Evolutionary conservation across 2,329 filamentous ascomycete genomes (phyloP).

Genomic region (Penicillium freii): DNA sequence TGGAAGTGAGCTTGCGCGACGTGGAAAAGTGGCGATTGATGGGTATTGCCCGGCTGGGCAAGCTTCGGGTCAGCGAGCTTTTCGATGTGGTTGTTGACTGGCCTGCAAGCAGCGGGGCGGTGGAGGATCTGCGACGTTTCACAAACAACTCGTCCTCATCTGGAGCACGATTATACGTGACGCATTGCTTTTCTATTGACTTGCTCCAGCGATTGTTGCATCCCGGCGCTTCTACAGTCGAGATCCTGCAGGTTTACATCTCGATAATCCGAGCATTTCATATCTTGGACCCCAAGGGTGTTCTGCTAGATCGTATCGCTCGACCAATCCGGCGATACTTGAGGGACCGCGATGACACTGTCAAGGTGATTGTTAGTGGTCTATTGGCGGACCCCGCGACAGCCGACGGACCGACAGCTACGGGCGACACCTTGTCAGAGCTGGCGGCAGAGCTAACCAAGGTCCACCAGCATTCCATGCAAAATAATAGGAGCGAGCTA

Average conservation of each 20-base stretch:
- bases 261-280: constrained; percentile 65
- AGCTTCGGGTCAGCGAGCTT: constrained; percentile 55
- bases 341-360: constrained; percentile 63
- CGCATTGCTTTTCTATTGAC: constrained; percentile 53
- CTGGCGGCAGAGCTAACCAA: constrained; percentile 54
- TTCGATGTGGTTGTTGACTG: constrained; percentile 64
- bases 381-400: constrained; percentile 57
- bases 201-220: constrained; percentile 58
- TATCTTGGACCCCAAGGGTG: constrained; percentile 62
- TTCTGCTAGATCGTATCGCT: constrained; percentile 66
- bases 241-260: constrained; percentile 67
- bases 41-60: constrained; percentile 55
- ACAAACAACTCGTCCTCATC: constrained; percentile 53
- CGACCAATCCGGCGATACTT: constrained; percentile 63
- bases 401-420: constrained; percentile 30
- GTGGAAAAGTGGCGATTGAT: constrained; percentile 57
- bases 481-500: constrained; percentile 61
- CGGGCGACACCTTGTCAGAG: constrained; percentile 49
- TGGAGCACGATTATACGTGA: constrained; percentile 55
- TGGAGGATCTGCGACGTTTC: constrained; percentile 61
- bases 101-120: constrained; percentile 57
- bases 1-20: constrained; percentile 42
- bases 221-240: constrained; percentile 63
- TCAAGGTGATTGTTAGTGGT: constrained; percentile 63
- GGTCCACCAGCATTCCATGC: constrained; percentile 42